Base-by-base conservation (phyloP, 2,329 filamentous ascomycete genomes). In the Aspergillus terreus region DNA sequence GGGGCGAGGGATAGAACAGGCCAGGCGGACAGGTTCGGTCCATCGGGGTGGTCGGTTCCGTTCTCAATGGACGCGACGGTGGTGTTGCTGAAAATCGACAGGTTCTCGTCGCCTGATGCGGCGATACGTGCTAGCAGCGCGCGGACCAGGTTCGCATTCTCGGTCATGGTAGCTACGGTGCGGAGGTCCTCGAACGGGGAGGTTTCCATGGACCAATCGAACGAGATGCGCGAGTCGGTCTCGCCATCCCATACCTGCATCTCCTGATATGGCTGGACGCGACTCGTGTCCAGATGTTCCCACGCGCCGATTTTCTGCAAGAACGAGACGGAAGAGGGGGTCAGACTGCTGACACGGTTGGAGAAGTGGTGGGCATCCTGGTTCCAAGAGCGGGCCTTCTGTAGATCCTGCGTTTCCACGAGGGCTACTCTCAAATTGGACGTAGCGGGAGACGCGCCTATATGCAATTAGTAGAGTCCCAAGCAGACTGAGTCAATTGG, bases 191-290 rank as follows among this genome's bases (percentile, higher is more conserved):
- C 71, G 61, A 73, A 71, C 43, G 73, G 67, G 44, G 71, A 68
- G 19, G 63, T 71, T 50, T 78, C 76, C 35, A 75, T 68, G 4
- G 74, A 74, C 86, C 86, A 88, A 73, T 94, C 88, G 70, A 99
- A 99, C 60, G 90, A 87, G 68, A 99, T 94, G 61, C 86, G 83
- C 33, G 91, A 89, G 53, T 85, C 91, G 38, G 88, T 89, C 51
- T 96, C 83, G 56, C 92, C 95, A 70, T 99, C 94, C 94, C 95
- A 99, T 30, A 97, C 94, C 70, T 96, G 88, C 94, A 99, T 99
- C 63, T 92, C 88, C 53, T 95, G 86, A 71, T 96, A 99, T 1
- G 85, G 82, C 74, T 96, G 92, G 32, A 94, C 83, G 30, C 94
- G 84, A 5, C 82, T 77, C 40, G 78, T 75, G 59, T 88, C 81